Evolutionary conservation across 176 grass and related monocot species (phyloP), one percentile per base, ranked within the genome.

Genomic region (Rhipidocladum racemiflorum): DNA sequence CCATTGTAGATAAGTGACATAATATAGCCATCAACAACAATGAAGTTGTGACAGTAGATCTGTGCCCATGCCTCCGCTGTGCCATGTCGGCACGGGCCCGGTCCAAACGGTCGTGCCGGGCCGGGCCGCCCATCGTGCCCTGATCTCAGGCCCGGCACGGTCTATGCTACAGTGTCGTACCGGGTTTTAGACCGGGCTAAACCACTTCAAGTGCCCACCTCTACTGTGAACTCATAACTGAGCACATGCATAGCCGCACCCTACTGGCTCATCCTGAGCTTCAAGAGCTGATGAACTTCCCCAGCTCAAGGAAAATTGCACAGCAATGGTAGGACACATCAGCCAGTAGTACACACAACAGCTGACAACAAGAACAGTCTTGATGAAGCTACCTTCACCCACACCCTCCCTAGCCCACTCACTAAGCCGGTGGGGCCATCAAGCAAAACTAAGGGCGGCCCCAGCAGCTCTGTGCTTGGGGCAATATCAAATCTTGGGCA

Each of bases 341-440:
- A 32, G 44, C 27, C 11, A 72, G 32, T 55, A 42, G 21, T 40
- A 29, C 32, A 30, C 40, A 53, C 66, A n/a, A n/a, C 21, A 71
- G 62, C 16, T 85, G 73, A 49, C 63, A 76, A 85, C 75, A 53
- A 65, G 59, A 74, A 80, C 21, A 56, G 68, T 56, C 56, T 48
- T 80, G 36, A 66, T 54, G 45, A 65, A 68, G 81, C 34, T 43
- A 32, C 28, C 46, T 62, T 34, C 57, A 61, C 54, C 55, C 65
- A 53, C 54, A 64, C 32, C 30, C 43, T 79, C 66, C 66, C 75
- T 79, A 78, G 54, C 40, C 68, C 68, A 77, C 55, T 45, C 65
- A 85, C 77, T 77, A 49, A 77, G 56, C 15, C 9, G 2, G 45
- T 65, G 71, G 87, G 70, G 7, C 44, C 65, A 70, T 73, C 64